Evolutionary conservation across 495 filamentous ascomycete species (phyloP), one percentile per base, ranked within the genome.

Genomic region (Xeromyces bisporus): DNA sequence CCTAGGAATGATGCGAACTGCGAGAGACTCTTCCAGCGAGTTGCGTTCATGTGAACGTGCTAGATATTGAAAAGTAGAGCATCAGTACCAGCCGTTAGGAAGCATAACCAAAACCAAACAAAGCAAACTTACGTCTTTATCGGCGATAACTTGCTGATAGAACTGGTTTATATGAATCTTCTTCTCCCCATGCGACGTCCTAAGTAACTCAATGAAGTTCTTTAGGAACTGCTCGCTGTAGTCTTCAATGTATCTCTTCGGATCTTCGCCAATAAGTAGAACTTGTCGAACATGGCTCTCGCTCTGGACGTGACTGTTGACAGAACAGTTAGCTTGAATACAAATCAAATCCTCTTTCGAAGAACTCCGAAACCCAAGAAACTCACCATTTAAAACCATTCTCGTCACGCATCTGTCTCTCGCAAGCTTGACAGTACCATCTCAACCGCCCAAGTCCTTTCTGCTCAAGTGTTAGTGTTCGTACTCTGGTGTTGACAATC

Each of bases 41-140:
- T 96, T 23, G 84, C 66, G 54, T 93, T 96, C 75, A 94, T 79
- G 46, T 96, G 91, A 9, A 84, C 63, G 47, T 96, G 91, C 48
- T 85, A 71, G 47, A 4, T 4, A 21, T 9, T 9, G n/a, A 10
- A 11, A 27, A 27, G 4, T 11, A 4, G 80, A 14, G 9, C 8
- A 14, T 27, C 12, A 27, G 25, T 27, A 27, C 5, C 4, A 27
- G 6, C 4, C 20, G 4, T 9, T 21, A 21, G n/a, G n/a, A n/a
- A n/a, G 9, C 9, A 21, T 21, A 12, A 18, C 6, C 3, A 3
- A 32, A 17, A 11, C 14, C 3, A 18, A 2, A 11, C 3, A 9
- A 23, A 32, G 3, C 23, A 34, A 17, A 48, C 44, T 40, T 14
- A 51, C 47, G 23, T 40, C 30, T 20, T 58, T 58, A 32, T 63